phyloP scores from a whole-genome alignment of 1,284 basidiomycete genomes.

The Phellopilus nigrolimitatus region DNA sequence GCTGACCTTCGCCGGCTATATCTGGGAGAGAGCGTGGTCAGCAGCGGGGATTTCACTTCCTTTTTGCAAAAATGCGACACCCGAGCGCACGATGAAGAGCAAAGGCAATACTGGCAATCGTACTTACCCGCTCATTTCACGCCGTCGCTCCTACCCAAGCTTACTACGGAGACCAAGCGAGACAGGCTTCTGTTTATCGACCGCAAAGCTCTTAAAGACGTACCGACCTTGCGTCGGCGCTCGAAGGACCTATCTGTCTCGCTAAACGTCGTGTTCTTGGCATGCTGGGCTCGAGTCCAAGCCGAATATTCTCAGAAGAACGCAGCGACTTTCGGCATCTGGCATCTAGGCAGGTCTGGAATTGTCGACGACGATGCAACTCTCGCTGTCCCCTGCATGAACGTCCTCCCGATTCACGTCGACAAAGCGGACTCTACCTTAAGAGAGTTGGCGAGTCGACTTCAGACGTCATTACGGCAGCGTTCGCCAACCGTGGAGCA shows the following conservation, averaged over 20 bases:
- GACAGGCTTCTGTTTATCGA: slow-evolving; percentile 25
- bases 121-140: slow-evolving; percentile 30
- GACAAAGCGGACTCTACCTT: slow-evolving; percentile 19
- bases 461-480: slow-evolving; percentile 35
- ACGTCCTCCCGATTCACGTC: slow-evolving; percentile 41
- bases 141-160: slow-evolving; percentile 32
- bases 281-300: slow-evolving; percentile 43
- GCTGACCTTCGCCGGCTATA: slow-evolving; percentile 39
- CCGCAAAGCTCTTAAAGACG: slow-evolving; percentile 23
- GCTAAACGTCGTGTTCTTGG: slow-evolving; percentile 39
- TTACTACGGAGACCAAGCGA: slow-evolving; percentile 1
- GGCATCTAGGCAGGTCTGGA: slow-evolving; percentile 42
- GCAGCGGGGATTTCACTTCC: slow-evolving; percentile 27
- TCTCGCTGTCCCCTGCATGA: slow-evolving; percentile 43
- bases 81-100: slow-evolving; percentile 28
- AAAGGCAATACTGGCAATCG: slow-evolving; percentile 38
- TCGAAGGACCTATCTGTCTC: slow-evolving; percentile 33
- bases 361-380: slow-evolving; percentile 32
- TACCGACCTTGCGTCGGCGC: slow-evolving; percentile 26
- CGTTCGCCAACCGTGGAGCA: slow-evolving; percentile 41
- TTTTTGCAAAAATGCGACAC: slow-evolving; percentile 32
- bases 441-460: slow-evolving; percentile 9
- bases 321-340: slow-evolving; percentile 39
- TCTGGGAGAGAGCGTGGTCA: slow-evolving; percentile 11
- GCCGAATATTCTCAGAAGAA: slow-evolving; percentile 30